Evolutionary conservation across 352 stramenopile genomes (phyloP), one percentile per base, ranked within the genome.

Genomic region (Phytophthora meadii): DNA sequence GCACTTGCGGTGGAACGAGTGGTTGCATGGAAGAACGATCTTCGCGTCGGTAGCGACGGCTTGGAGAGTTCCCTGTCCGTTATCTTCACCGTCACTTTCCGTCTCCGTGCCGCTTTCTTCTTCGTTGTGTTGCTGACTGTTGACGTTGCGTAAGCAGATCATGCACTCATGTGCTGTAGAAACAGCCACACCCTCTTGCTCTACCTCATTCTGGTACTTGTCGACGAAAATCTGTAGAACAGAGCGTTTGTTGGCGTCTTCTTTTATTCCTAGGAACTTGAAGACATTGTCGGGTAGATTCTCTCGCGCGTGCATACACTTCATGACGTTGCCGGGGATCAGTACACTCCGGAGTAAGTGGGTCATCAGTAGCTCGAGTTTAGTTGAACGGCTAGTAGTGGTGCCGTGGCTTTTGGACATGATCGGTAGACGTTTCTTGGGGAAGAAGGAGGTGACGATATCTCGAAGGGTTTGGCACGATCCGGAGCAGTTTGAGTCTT

Each of bases 1-100:
- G 64, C 82, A 90, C 32, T 77, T 67, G 17, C 82, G 77, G 69
- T 89, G 82, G 65, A 48, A 27, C 15, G 41, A 48, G 11, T 48
- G 41, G 6, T 48, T 48, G 17, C 41, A 48, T 6, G 41, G 41
- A 30, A 48, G 41, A 15, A 48, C 17, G 24, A 48, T 32, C 19
- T 65, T 50, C 19, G 61, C 12, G 2, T 42, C 36, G 4, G 36
- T 11, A 42, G 17, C 36, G 30, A 34, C 30, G 8, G 30, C 10
- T 11, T 11, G 4, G 1, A 17, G 36, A 9, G 3, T 14, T 9
- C 8, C 36, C 15, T 42, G 36, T 11, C 7, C 5, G 11, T 42
- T 42, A 7, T 42, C 36, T 42, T 42, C 36, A 15, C 15, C 36
- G 15, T 42, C 36, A 42, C 36, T 42, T 22, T 42, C 36, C 10